Percentiles rank a stretch among this genome's conserved stretches.
These are phyloP conservation scores for Aspergillus melleus DNA, from an alignment of 2,329 filamentous ascomycete species.

Conservation along the genomic window DNA sequence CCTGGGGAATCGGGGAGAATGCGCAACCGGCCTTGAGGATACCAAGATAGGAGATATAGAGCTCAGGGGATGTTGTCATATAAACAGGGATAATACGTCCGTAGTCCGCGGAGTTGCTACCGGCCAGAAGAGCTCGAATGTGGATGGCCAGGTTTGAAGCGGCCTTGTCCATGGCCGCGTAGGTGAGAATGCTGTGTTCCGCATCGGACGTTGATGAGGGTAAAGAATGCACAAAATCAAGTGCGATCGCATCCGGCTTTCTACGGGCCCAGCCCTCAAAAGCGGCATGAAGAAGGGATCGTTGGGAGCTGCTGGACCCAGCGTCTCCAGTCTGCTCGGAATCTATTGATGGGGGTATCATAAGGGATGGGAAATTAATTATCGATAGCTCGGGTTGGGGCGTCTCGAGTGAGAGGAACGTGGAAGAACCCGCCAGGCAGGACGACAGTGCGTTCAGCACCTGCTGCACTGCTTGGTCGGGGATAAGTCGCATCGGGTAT, in stretches of 20 bases:
- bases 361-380: constrained; percentile 28
- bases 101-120: not conserved
- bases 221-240: constrained; percentile 30
- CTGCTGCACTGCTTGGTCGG: constrained; percentile 19
- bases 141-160: constrained; percentile 23
- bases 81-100: constrained; percentile 29
- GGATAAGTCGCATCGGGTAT: constrained; percentile 21
- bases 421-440: constrained; percentile 15
- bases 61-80: constrained; percentile 35
- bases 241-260: constrained; percentile 23
- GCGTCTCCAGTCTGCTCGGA: constrained; percentile 5
- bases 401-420: constrained; percentile 4
- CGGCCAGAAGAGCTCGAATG: constrained; percentile 16
- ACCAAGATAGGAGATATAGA: constrained; percentile 40
- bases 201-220: constrained; percentile 13
- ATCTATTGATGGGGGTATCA: constrained; percentile 20
- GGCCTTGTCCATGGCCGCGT: constrained; percentile 24
- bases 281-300: constrained; percentile 25
- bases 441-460: constrained; percentile 19
- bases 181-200: constrained; percentile 27
- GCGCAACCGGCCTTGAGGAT: constrained; percentile 38
- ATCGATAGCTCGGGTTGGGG: constrained; percentile 20
- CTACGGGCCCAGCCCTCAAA: constrained; percentile 27
- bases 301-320: not conserved
- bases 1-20: constrained; percentile 41